Evolutionary conservation across 768 basidiomycete species (phyloP), one percentile per base, ranked within the genome.

Genomic region (Lentinula guzmanii): DNA sequence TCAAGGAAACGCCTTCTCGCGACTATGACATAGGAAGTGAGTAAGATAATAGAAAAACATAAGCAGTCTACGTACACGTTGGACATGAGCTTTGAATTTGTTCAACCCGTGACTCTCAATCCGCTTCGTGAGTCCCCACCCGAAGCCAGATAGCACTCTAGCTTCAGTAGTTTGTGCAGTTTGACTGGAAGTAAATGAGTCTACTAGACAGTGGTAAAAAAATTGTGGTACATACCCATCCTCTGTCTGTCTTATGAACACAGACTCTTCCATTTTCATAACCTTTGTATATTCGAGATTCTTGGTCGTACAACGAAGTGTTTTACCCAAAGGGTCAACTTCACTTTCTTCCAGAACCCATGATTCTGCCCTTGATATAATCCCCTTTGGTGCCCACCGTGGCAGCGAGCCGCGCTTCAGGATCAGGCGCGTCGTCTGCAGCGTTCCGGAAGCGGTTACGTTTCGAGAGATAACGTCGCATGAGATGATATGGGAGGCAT

Each of bases 261-360:
- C 87, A 5, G 83, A 85, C 73, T 98, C 95, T 64, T 93, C 86
- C 37, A 96, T 89, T 68, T 92, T 87, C 91, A 98, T 89, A 56
- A 96, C 83, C 76, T 95, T 96, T 69, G 93, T 88, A 74, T 95
- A 91, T 72, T 96, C 94, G 60, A 98, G 78, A 72, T 98, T 98
- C 72, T 85, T 87, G 16, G 95, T 96, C 62, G 80, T 79, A 67
- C 91, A 93, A 62, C 81, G 79, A 67, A 97, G 83, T 18, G 85
- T 81, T 74, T 87, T 86, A 35, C 87, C 90, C 59, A 86, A 77
- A 3, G 91, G 88, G 74, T 97, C 92, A 6, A 98, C 92, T 69
- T 96, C 91, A 66, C 90, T 96, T 78, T 95, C 91, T 73, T 98
- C 95, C 62, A 98, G 75, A 52, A 97, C 86, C 95, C 94, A 98